Conservation (phyloP, 495 filamentous ascomycete species). For the Lepidopterella palustris region DNA sequence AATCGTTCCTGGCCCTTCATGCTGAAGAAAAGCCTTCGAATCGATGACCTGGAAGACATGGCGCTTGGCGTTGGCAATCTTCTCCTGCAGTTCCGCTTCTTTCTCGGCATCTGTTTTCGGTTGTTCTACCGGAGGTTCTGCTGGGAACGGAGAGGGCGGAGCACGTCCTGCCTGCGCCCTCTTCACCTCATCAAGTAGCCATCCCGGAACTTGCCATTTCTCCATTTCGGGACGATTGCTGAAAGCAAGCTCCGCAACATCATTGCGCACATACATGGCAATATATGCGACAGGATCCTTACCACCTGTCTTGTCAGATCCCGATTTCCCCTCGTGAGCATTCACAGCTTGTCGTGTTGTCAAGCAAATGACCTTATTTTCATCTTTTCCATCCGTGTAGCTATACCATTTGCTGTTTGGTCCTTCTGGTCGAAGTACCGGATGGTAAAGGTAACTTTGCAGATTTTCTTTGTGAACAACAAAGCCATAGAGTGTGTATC, state of each 20-base stretch:
- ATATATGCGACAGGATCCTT: conserved; percentile 54
- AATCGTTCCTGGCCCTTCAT: conserved; percentile 27
- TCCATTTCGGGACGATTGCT: conserved; percentile 7
- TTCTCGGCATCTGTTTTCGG: conserved; percentile 6
- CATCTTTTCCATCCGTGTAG: conserved; percentile 51
- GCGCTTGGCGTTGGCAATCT: conserved; percentile 1
- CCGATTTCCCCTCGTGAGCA: conserved; percentile 45
- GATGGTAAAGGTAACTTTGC: conserved; percentile 55
- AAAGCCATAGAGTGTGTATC: conserved; percentile 57
- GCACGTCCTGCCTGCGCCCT: conserved; percentile 5
- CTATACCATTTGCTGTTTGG: conserved; percentile 53
- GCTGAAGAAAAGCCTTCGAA: conserved; percentile 23
- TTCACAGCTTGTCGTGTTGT: conserved; percentile 53
- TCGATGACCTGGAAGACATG: conserved; percentile 29
- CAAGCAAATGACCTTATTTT: conserved; percentile 49
- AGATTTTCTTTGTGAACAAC: conserved; percentile 57
- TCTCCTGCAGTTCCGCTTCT: conserved; percentile 5
- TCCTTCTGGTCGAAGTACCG: conserved; percentile 54
- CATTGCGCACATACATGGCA: conserved; percentile 53
- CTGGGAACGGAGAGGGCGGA: conserved; percentile 1
- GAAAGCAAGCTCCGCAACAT: conserved; percentile 36
- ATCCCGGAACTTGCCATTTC: conserved; percentile 27
- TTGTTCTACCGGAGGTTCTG: background rate
- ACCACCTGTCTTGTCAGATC: conserved; percentile 37
- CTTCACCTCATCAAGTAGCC: conserved; percentile 22